Evolutionary conservation across 164 flowering plant species (phyloP).

Genomic region (Sedum album): DNA sequence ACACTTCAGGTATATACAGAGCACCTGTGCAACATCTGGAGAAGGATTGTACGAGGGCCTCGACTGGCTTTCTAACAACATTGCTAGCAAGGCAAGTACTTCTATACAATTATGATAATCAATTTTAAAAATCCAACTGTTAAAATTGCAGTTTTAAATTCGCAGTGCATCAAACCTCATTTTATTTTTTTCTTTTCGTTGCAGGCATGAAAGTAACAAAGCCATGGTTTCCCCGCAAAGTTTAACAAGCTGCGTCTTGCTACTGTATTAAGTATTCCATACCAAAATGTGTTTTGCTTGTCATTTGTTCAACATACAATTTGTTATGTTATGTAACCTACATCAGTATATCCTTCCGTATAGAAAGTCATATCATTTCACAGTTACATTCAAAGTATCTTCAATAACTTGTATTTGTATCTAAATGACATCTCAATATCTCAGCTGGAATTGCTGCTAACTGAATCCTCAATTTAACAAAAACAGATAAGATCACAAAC

Average conservation of each 20-base stretch:
- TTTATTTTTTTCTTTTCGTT: not conserved
- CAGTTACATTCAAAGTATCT: too few relatives aligned
- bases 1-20: constrained; percentile 3
- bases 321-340: not conserved
- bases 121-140: too few relatives aligned
- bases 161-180: not conserved
- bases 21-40: constrained; percentile 9
- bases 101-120: not conserved
- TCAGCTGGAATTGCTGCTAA: too few relatives aligned
- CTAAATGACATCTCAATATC: too few relatives aligned
- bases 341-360: not conserved
- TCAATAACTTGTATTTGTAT: too few relatives aligned
- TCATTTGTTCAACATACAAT: not conserved
- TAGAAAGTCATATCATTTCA: too few relatives aligned
- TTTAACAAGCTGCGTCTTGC: not conserved
- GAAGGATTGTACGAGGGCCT: constrained; percentile 3
- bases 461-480: not conserved
- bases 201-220: not conserved
- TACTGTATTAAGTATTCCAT: not conserved
- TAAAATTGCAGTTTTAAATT: not conserved
- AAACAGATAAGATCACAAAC: not conserved
- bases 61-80: constrained; percentile 6
- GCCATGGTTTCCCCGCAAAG: not conserved
- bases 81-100: constrained; percentile 6
- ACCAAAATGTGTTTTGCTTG: not conserved